Conservation (phyloP, 768 basidiomycete species). For the Pilatotrama ljubarskyi region DNA sequence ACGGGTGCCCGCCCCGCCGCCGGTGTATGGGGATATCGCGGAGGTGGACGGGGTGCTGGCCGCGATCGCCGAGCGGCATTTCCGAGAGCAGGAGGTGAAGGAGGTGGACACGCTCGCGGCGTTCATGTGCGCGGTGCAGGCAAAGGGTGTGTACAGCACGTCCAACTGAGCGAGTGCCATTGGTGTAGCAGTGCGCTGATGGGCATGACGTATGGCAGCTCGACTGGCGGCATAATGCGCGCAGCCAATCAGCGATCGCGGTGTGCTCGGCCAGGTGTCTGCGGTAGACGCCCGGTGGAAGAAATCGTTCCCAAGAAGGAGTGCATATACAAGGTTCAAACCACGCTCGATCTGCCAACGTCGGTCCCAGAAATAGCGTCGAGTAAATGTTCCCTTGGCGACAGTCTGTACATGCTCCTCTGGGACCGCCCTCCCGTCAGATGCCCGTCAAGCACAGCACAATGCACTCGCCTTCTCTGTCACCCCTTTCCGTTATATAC, state of each 20-base stretch:
- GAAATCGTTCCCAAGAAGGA: not conserved
- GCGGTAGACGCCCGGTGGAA: not conserved
- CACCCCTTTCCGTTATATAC: slow-evolving; percentile 19
- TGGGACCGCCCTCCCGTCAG: not conserved
- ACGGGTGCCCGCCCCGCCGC: slow-evolving; percentile 39
- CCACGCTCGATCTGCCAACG: slow-evolving; percentile 10
- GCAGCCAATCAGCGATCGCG: slow-evolving; percentile 14
- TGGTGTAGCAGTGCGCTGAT: not conserved
- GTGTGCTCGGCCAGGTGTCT: slow-evolving; percentile 7
- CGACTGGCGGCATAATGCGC: slow-evolving; percentile 6
- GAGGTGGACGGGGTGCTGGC: slow-evolving; percentile 72
- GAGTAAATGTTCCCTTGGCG: slow-evolving; percentile 6
- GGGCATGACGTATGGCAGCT: slow-evolving; percentile 13
- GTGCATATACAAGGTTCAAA: not conserved
- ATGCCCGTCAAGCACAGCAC: not conserved
- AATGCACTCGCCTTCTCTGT: slow-evolving; percentile 8
- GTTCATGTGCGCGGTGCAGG: slow-evolving; percentile 75
- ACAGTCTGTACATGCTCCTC: slow-evolving; percentile 16
- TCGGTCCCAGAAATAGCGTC: not conserved
- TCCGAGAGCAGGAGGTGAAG: slow-evolving; percentile 62
- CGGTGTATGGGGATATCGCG: slow-evolving; percentile 67
- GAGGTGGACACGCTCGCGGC: slow-evolving; percentile 82
- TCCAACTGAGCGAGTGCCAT: not conserved
- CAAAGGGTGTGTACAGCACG: slow-evolving; percentile 32
- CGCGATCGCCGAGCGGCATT: slow-evolving; percentile 70